phyloP scores from a whole-genome alignment of 129 eudicot species.

The Flaveria ramosissima region DNA sequence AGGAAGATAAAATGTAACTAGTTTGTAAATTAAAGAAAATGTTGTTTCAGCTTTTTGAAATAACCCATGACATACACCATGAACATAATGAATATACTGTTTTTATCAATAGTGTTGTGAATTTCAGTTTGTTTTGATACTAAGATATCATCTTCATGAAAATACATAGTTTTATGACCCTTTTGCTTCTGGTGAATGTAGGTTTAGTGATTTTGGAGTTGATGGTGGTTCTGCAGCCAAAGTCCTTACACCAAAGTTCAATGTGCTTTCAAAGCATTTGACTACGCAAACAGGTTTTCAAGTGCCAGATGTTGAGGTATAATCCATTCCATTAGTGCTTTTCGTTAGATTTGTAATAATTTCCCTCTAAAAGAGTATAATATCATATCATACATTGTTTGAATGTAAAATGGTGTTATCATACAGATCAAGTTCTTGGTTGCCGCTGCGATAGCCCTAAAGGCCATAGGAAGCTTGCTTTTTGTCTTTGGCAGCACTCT shows the following conservation, averaged over 20 bases:
- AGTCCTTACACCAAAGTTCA: slow-evolving; percentile 59
- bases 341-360: background rate
- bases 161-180: background rate
- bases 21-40: background rate
- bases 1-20: slow-evolving; percentile 7
- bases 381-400: background rate
- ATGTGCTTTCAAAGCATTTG: slow-evolving; percentile 62
- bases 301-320: slow-evolving; percentile 67
- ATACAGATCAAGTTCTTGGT: slow-evolving; percentile 67
- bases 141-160: background rate
- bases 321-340: slow-evolving; percentile 19
- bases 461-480: slow-evolving; percentile 73
- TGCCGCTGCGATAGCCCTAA: slow-evolving; percentile 64
- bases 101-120: background rate
- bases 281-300: slow-evolving; percentile 62
- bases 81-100: background rate
- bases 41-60: background rate
- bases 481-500: slow-evolving; percentile 71
- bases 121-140: background rate
- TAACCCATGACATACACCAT: background rate
- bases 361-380: background rate
- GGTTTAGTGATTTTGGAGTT: slow-evolving; percentile 72
- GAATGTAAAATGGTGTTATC: slow-evolving; percentile 2
- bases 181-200: slow-evolving; percentile 13
- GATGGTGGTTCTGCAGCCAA: slow-evolving; percentile 89